These are phyloP conservation scores for Meripilus lineatus DNA, from an alignment of 1,284 basidiomycete genomes.

Conservation along the genomic window DNA sequence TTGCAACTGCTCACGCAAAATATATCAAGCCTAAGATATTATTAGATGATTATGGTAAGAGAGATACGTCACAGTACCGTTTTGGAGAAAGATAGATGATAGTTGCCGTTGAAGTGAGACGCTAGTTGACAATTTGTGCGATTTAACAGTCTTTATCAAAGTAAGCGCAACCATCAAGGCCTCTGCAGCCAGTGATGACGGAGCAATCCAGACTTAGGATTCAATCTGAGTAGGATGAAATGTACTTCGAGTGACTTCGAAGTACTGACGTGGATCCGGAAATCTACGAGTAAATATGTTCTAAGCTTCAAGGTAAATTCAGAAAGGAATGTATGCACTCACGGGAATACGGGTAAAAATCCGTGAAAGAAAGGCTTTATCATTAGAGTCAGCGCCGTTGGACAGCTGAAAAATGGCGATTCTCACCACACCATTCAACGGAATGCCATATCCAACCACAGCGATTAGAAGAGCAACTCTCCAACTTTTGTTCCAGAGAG, in stretches of 20 bases:
- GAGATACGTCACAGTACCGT: too few species aligned
- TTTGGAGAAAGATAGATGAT: constrained; percentile 11
- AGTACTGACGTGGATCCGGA: constrained; percentile 47
- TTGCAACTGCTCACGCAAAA: constrained; percentile 13
- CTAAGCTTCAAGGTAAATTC: too few species aligned
- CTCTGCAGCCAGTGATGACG: constrained; percentile 13
- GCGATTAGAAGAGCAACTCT: constrained; percentile 10
- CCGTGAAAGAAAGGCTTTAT: too few species aligned
- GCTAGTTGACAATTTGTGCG: too few species aligned
- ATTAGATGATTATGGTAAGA: too few species aligned
- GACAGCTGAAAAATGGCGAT: too few species aligned
- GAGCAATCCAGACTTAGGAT: constrained; percentile 17
- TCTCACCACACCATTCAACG: constrained; percentile 13
- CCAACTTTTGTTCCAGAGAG: constrained; percentile 14
- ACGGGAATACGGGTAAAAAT: neutral
- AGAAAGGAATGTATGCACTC: neutral
- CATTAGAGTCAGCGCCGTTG: too few species aligned
- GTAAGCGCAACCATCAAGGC: constrained; percentile 6
- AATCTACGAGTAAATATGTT: constrained; percentile 38
- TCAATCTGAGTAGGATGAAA: constrained; percentile 12
- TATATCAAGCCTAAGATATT: constrained; percentile 12
- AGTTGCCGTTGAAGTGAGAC: constrained; percentile 3
- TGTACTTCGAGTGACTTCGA: constrained; percentile 11
- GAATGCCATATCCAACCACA: constrained; percentile 14
- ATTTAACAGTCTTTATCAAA: too few species aligned